A percentile compares a stretch with the other conserved stretches of the same genome.
These are phyloP conservation scores for Yarrowia sp. DNA, from an alignment of 805 yeast species.

Conservation along the genomic window DNA sequence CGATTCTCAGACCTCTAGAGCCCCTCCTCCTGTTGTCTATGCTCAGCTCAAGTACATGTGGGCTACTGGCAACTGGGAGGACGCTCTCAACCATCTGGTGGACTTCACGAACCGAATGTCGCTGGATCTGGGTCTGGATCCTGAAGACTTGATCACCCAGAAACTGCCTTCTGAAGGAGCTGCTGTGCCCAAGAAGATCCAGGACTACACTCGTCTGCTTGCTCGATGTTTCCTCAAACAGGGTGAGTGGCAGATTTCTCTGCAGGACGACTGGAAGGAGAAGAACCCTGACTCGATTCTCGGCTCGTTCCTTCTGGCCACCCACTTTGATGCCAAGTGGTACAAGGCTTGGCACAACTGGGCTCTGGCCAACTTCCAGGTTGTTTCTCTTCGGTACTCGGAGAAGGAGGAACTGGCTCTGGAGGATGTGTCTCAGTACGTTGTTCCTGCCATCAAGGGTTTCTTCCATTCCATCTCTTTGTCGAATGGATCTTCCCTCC, in stretches of 20 bases:
- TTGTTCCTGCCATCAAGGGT: slow-evolving; percentile 93
- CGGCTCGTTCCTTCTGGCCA: slow-evolving; percentile 89
- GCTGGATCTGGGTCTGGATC: slow-evolving; percentile 75
- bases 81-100: slow-evolving; percentile 79
- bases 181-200: slow-evolving; percentile 70
- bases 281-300: slow-evolving; percentile 73
- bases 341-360: slow-evolving; percentile 99
- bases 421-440: slow-evolving; percentile 53
- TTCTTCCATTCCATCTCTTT: slow-evolving; percentile 92
- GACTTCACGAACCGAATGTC: slow-evolving; percentile 92
- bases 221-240: slow-evolving; percentile 96
- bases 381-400: slow-evolving; percentile 57
- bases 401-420: slow-evolving; percentile 32
- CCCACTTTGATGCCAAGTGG: slow-evolving; percentile 91
- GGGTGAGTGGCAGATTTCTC: slow-evolving; percentile 95
- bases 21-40: slow-evolving; percentile 95
- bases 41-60: slow-evolving; percentile 96
- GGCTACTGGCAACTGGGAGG: slow-evolving; percentile 87
- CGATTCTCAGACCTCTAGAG: slow-evolving; percentile 54
- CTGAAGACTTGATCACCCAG: slow-evolving; percentile 77
- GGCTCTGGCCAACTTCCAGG: slow-evolving; percentile 98
- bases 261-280: slow-evolving; percentile 72
- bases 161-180: slow-evolving; percentile 72
- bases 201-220: slow-evolving; percentile 75
- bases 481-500: slow-evolving; percentile 81